A percentile compares a stretch with the other conserved stretches of the same genome.
Conservation (phyloP, 495 filamentous ascomycete genomes). For the Jackrogersella multiformis region DNA sequence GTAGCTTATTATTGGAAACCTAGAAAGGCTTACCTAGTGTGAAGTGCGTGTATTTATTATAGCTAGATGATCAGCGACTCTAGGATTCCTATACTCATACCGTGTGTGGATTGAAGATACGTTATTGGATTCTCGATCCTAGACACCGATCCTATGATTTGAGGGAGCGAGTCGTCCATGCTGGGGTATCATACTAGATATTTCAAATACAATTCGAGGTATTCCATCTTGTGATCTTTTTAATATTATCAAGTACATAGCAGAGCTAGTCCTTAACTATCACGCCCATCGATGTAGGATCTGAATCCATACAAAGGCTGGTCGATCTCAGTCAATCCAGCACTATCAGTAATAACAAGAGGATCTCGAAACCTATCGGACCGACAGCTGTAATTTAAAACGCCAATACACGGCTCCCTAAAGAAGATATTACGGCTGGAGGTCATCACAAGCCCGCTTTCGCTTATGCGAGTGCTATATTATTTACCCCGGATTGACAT, state of each 20-base stretch:
- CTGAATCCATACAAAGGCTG: neutral
- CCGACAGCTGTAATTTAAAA: too few relatives aligned
- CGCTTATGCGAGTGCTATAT: conserved; percentile 35
- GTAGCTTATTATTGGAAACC: too few relatives aligned
- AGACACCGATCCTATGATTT: too few relatives aligned
- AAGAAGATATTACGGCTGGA: neutral
- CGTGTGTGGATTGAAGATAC: too few relatives aligned
- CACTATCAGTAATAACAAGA: neutral
- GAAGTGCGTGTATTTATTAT: too few relatives aligned
- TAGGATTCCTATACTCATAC: too few relatives aligned
- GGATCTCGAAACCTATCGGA: neutral
- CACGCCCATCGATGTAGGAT: neutral
- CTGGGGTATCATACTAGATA: too few relatives aligned
- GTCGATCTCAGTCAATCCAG: neutral
- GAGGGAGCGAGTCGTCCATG: too few relatives aligned
- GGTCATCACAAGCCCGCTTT: conserved; percentile 15
- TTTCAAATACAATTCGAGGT: neutral
- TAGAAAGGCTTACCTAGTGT: too few relatives aligned
- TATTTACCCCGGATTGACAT: conserved; percentile 32
- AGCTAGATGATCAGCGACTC: too few relatives aligned
- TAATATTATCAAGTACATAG: neutral
- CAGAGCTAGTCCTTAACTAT: neutral
- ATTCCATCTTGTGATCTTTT: too few relatives aligned
- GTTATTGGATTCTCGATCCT: too few relatives aligned
- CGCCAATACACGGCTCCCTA: neutral